Conservation (phyloP, 768 basidiomycete genomes). For the Mycena haematopus region DNA sequence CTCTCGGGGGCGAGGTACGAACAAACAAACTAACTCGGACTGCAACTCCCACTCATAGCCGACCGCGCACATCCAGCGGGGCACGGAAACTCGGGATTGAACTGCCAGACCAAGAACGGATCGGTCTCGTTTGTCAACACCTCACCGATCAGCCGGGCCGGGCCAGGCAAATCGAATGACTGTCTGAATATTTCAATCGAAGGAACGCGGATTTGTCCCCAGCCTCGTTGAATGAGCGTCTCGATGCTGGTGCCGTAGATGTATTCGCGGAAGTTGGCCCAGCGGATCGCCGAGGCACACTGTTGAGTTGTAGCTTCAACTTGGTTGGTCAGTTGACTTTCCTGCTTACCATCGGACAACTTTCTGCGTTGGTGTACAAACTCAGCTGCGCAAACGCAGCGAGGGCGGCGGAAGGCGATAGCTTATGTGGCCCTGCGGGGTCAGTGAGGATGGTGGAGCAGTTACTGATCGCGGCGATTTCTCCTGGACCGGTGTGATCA, state of each 20-base stretch:
- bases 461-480: not conserved
- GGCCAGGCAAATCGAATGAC: slow-evolving; percentile 25
- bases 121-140: slow-evolving; percentile 32
- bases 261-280: slow-evolving; percentile 30
- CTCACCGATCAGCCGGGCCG: slow-evolving; percentile 23
- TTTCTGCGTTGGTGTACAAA: slow-evolving; percentile 26
- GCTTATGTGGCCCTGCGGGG: slow-evolving; percentile 26
- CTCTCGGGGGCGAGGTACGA: too few species aligned
- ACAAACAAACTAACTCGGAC: not conserved
- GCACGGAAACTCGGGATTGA: slow-evolving; percentile 26
- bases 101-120: slow-evolving; percentile 28
- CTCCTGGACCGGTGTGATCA: too few species aligned
- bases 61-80: slow-evolving; percentile 26
- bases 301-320: not conserved
- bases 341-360: slow-evolving; percentile 27
- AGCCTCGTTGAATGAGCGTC: slow-evolving; percentile 25
- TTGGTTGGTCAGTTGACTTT: not conserved
- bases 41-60: not conserved
- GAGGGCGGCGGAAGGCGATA: slow-evolving; percentile 23
- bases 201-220: slow-evolving; percentile 28
- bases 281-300: slow-evolving; percentile 32
- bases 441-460: slow-evolving; percentile 29
- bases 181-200: slow-evolving; percentile 26
- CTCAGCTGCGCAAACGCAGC: slow-evolving; percentile 22
- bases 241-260: slow-evolving; percentile 31